Base-by-base conservation (phyloP, 768 basidiomycete species). In the Clitopilus hobsonii region DNA sequence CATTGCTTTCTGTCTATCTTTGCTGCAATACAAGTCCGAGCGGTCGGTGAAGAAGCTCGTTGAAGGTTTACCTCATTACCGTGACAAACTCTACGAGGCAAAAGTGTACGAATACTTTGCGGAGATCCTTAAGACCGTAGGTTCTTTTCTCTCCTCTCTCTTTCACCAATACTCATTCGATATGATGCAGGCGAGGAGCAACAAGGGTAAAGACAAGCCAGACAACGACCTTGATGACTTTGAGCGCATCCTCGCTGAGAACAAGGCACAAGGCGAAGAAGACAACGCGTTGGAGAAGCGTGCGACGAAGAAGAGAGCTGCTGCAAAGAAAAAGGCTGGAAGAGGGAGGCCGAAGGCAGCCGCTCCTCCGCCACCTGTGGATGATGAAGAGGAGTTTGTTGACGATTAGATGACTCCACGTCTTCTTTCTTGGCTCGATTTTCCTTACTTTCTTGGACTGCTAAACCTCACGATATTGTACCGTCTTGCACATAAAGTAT, bases 11-110 rank as follows among this genome's bases (percentile, higher is more conserved):
- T 99, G 96, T 67, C 74, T 99, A 2, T 94, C 96, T 0, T 72
- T 98, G 1, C 79, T 98, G 14, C 96, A 94, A 0, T 99, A 91
- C 89, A 98, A 98, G 67, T 95, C 94, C 1, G 97, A 99, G 61
- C 83, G 90, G 27, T 96, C 94, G 0, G 84, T 98, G 63, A 98
- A 97, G 82, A 97, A 95, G 68, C 82, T 98, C 56, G 90, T 94
- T 61, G 96, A 98, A 60, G 94, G 84, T 1, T 69, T 99, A 23
- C 91, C 88, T 47, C 89, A 86, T 71, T 99, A 99, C 64, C 88
- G 94, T 52, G 97, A 98, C 75, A 99, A 99, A 71, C 73, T 99
- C 36, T 91, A 96, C 71, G 95, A 98, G 58, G 77, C 84, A 38
- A 74, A 70, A 0, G 96, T 99, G 5, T 98, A 80, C 67, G 78